Percentiles rank a stretch among this genome's conserved stretches.
Conservation (phyloP, 805 yeast genomes). For the Scheffersomyces amazonensis region DNA sequence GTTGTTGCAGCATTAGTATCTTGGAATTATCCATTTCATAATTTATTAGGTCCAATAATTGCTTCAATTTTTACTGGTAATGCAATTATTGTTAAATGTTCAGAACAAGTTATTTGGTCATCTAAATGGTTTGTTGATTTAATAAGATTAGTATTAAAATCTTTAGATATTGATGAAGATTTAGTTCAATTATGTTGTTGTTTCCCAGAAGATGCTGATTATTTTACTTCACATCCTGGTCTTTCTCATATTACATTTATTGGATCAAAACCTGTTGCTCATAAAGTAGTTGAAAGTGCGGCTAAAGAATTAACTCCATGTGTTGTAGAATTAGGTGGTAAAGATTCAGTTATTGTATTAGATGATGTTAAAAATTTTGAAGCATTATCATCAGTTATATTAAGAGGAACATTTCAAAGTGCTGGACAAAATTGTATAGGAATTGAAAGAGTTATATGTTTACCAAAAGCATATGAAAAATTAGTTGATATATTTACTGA, state of each 20-base stretch:
- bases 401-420: conserved; percentile 96
- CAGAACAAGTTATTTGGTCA: conserved; percentile 96
- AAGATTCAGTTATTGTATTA: conserved; percentile 84
- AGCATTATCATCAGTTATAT: conserved; percentile 65
- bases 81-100: conserved; percentile 87
- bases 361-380: conserved; percentile 66
- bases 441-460: conserved; percentile 86
- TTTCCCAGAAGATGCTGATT: conserved; percentile 85
- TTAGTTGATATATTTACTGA: conserved; percentile 55
- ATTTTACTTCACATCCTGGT: conserved; percentile 79
- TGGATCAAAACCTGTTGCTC: conserved; percentile 95
- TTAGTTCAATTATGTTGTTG: conserved; percentile 86
- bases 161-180: conserved; percentile 75
- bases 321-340: conserved; percentile 95
- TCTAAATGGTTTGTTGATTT: conserved; percentile 73
- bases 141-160: conserved; percentile 67
- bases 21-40: conserved; percentile 98
- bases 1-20: conserved; percentile 87
- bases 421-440: conserved; percentile 99
- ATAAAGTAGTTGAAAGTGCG: conserved; percentile 79
- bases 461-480: conserved; percentile 63
- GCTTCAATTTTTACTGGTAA: conserved; percentile 91
- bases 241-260: conserved; percentile 89
- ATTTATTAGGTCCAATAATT: conserved; percentile 86
- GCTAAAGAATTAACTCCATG: conserved; percentile 87